phyloP scores from a whole-genome alignment of 352 stramenopile genomes.

The Phytopythium chamaehyphon region DNA sequence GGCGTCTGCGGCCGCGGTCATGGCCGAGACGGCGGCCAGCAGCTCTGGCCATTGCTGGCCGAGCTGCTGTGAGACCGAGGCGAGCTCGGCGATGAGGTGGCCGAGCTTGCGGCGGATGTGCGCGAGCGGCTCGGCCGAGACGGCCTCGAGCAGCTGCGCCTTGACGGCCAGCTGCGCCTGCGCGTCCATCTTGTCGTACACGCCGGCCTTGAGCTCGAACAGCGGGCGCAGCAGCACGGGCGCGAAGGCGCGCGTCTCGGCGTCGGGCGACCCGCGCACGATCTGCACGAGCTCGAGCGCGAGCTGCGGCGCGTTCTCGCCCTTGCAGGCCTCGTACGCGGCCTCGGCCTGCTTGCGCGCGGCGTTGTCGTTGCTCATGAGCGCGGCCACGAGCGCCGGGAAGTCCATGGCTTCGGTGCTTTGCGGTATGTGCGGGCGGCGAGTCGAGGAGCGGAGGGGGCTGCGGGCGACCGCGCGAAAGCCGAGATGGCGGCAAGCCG shows the following conservation, averaged over 20 bases:
- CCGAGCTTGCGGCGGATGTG: conserved; percentile 81
- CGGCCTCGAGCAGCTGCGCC: conserved; percentile 64
- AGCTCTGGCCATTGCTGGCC: conserved; percentile 72
- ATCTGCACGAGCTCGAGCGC: conserved; percentile 68
- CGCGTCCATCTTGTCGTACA: conserved; percentile 62
- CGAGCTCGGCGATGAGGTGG: conserved; percentile 74
- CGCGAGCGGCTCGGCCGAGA: conserved; percentile 56
- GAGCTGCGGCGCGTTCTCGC: conserved; percentile 55
- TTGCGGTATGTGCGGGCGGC: not conserved
- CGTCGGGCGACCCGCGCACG: conserved; percentile 48
- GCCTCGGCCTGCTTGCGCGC: conserved; percentile 70
- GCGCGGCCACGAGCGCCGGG: conserved; percentile 59
- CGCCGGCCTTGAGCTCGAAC: conserved; percentile 58
- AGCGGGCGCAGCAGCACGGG: conserved; percentile 76
- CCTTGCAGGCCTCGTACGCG: conserved; percentile 70
- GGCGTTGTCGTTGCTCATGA: conserved; percentile 73
- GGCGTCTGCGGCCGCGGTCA: conserved; percentile 54
- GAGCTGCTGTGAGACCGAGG: conserved; percentile 42
- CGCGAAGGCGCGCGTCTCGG: conserved; percentile 65
- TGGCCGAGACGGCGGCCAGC: conserved; percentile 48
- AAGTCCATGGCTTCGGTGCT: conserved; percentile 58
- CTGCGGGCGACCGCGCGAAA: not conserved
- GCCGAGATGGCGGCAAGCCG: not conserved
- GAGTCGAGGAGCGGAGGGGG: not conserved
- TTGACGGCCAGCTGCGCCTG: conserved; percentile 55